Base-by-base conservation (phyloP, 192 early-diverging fungal genomes). In the Coemansia nantahalensis region DNA sequence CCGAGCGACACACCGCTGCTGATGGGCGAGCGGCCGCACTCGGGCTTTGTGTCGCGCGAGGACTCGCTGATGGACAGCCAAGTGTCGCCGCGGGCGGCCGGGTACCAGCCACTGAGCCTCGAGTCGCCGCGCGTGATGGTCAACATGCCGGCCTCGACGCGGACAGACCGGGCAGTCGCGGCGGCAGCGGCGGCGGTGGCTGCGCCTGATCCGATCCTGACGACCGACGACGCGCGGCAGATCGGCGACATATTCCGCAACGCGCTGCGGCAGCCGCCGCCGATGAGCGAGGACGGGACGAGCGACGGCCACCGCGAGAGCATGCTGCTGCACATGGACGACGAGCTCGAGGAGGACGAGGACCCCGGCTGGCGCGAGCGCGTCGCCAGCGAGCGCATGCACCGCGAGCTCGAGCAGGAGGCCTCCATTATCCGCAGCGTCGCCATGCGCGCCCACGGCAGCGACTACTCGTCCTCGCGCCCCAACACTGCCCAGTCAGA, bases 241-340 rank as follows among this genome's bases (percentile, higher is more conserved):
- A 78, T 78, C 31, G 75, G 68, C 18, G 75, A 78, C 36, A 66
- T 58, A 32, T 71, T 67, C 63, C 75, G 75, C 24, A 63, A 70
- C 38, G 68, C 68, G 11, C 62, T 78, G 22, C 67, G 75, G 42
- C 66, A 71, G 53, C 67, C 75, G 17, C 69, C 63, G 39, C 68
- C 46, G 7, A 51, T 51, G 33, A 69, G 54, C 52, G 68, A 66
- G 28, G 68, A 69, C 17, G 63, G 53, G 17, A 51, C 59, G 4
- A 66, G 54, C 38, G 63, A 62, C 18, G 0, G 39, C 22, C 16
- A 24, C 37, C 57, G 49, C 24, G 53, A 44, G 14, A 62, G 45
- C 22, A 57, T 59, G 41, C 32, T 51, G 49, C 47, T 46, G 49
- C 48, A 44, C 26, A 33, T 33, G 41, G 54, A 53, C 34, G 53